Evolutionary conservation across 2,329 filamentous ascomycete genomes (phyloP).

Genomic region (Xylariaceae sp.): DNA sequence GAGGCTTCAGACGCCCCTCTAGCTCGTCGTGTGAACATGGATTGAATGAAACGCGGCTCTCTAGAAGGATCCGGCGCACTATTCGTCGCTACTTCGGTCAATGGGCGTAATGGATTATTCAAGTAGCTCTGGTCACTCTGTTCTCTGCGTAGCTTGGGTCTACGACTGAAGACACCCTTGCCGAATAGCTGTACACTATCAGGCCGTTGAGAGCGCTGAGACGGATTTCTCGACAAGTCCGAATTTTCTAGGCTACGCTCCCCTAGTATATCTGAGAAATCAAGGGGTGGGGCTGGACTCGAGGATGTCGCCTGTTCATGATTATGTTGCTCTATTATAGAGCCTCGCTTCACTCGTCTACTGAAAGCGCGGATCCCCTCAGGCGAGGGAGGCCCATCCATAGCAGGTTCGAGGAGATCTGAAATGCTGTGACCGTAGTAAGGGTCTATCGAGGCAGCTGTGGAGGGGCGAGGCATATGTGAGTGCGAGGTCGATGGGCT

Average conservation of each 20-base stretch:
- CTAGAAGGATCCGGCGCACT: slow-evolving; percentile 30
- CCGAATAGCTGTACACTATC: slow-evolving; percentile 57
- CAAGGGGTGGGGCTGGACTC: slow-evolving; percentile 49
- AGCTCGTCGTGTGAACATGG: slow-evolving; percentile 45
- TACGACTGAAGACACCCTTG: slow-evolving; percentile 54
- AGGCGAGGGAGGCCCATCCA: slow-evolving; percentile 57
- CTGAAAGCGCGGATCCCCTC: slow-evolving; percentile 53
- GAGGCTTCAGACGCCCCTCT: slow-evolving; percentile 25
- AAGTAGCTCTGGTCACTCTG: slow-evolving; percentile 44
- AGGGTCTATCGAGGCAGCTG: slow-evolving; percentile 17
- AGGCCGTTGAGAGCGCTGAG: slow-evolving; percentile 51
- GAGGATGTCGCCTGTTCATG: slow-evolving; percentile 48
- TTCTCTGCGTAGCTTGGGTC: slow-evolving; percentile 46
- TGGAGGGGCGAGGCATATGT: slow-evolving; percentile 20
- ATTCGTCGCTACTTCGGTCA: slow-evolving; percentile 39
- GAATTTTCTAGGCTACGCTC: slow-evolving; percentile 45
- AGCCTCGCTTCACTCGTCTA: slow-evolving; percentile 48
- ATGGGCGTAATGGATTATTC: slow-evolving; percentile 45
- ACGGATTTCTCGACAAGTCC: slow-evolving; percentile 50
- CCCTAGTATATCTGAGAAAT: slow-evolving; percentile 42
- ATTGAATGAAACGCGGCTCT: slow-evolving; percentile 42
- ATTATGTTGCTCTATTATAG: slow-evolving; percentile 43
- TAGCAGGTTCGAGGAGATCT: slow-evolving; percentile 50
- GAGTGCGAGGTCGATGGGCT: slow-evolving; percentile 19
- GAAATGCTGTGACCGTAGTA: slow-evolving; percentile 24